Evolutionary conservation across 2,329 filamentous ascomycete genomes (phyloP).

Genomic region (Xylariales sp.): DNA sequence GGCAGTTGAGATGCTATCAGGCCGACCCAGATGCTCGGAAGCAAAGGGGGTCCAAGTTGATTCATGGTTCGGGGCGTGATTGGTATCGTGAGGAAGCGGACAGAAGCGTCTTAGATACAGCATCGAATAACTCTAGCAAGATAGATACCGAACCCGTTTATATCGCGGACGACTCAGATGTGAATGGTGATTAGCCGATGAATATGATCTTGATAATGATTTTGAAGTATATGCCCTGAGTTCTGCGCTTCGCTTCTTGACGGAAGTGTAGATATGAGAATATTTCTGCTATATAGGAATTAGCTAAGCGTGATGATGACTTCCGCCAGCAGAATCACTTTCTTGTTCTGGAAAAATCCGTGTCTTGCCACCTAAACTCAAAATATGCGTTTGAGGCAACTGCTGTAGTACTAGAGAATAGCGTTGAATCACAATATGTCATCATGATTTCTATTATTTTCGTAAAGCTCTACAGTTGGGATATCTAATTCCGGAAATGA

Average conservation of each 20-base stretch:
- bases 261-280: background rate
- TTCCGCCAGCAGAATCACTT: background rate
- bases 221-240: background rate
- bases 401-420: background rate
- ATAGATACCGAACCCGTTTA: background rate
- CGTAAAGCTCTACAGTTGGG: constrained; percentile 27
- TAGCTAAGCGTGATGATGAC: too few species aligned
- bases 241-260: background rate
- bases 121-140: background rate
- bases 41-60: background rate
- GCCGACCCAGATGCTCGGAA: constrained; percentile 19
- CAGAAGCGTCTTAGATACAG: background rate
- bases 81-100: background rate
- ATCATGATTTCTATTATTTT: constrained; percentile 27
- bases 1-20: constrained; percentile 8
- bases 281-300: background rate
- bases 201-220: background rate
- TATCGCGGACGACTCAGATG: background rate
- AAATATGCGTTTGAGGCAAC: background rate
- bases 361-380: background rate
- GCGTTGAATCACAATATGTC: background rate
- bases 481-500: constrained; percentile 30
- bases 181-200: background rate
- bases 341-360: background rate
- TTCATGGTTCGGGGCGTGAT: background rate